Evolutionary conservation across 768 basidiomycete species (phyloP).

Genomic region (Leccinum subtestaceum): DNA sequence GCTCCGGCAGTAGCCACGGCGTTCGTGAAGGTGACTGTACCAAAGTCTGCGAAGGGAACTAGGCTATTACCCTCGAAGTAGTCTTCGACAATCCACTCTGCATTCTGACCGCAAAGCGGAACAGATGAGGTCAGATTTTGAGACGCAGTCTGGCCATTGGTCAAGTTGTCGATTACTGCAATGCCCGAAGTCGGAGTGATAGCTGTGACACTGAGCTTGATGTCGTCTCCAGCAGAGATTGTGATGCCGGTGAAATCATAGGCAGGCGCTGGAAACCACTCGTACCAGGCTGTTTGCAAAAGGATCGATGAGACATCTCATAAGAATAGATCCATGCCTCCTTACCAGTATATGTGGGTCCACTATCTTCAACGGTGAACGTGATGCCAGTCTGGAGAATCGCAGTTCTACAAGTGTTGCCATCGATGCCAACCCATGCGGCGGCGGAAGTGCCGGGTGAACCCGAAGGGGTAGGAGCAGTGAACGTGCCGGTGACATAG

Average conservation of each 20-base stretch:
- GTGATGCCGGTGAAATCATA: not conserved
- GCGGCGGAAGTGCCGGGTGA: not conserved
- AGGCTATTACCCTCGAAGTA: not conserved
- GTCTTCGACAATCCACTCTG: slow-evolving; percentile 15
- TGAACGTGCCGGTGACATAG: slow-evolving; percentile 10
- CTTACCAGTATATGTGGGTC: slow-evolving; percentile 3
- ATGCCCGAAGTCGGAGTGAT: not conserved
- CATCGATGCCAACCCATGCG: slow-evolving; percentile 16
- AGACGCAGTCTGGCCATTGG: not conserved
- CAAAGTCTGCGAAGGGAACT: slow-evolving; percentile 8
- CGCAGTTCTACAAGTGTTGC: not conserved
- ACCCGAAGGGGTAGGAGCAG: slow-evolving; percentile 6
- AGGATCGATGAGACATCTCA: not conserved
- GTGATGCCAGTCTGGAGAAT: slow-evolving; percentile 10
- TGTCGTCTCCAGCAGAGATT: slow-evolving; percentile 9
- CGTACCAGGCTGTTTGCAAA: slow-evolving; percentile 10
- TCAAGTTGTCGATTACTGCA: slow-evolving; percentile 2
- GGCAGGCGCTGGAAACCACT: slow-evolving; percentile 7
- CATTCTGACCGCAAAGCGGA: slow-evolving; percentile 6
- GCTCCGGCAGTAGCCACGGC: not conserved
- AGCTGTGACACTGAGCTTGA: slow-evolving; percentile 5
- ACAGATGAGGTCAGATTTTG: not conserved
- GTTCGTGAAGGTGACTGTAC: slow-evolving; percentile 2
- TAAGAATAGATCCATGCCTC: no score
- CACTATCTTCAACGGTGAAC: not conserved